Base-by-base conservation (phyloP, 2,329 filamentous ascomycete genomes). In the Xylaria digitata region DNA sequence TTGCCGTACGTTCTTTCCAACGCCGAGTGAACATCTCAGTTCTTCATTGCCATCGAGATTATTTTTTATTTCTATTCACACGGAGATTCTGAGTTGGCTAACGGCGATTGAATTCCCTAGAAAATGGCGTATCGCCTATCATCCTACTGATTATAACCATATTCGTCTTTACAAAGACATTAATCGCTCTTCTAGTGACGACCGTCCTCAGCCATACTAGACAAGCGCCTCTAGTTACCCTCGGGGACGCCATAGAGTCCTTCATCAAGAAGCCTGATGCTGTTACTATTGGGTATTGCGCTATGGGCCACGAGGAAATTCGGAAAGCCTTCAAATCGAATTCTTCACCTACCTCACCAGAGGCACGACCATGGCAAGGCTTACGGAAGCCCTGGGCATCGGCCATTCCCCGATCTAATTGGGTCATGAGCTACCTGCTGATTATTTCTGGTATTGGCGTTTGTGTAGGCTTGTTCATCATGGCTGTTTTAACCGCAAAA, bases 171-270 rank as follows among this genome's bases (percentile, higher is more conserved):
- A 13, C 8, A 11, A 11, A 11, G 11, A 37, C 34, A 2, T 9
- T 37, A 2, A 37, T 13, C 11, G 34, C 34, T 8, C 8, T 37
- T 9, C 8, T 37, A 8, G 8, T 37, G 34, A 6, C 34, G 8
- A 11, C 21, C 6, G 73, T 74, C 40, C 75, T 80, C 2, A 52
- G 73, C 19, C 75, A 75, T 50, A 67, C 69, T 37, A 75, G 74
- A 19, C 82, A 83, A 69, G 74, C 76, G 17, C 84, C 83, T 0
- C 79, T 86, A 4, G 80, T 82, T 17, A 86, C 84, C 0, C 77
- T 86, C 2, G 84, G 84, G 37, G 85, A 86, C 67, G 82, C 82
- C 32, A 76, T 86, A n/a, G 72, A 79, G 5, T 86, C 84, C 1
- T 86, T 86, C 63, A 79, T 86, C 52, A 74, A 76, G 13, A 77